Base-by-base conservation (phyloP, 2,329 filamentous ascomycete species). In the Emmonsia crescens region DNA sequence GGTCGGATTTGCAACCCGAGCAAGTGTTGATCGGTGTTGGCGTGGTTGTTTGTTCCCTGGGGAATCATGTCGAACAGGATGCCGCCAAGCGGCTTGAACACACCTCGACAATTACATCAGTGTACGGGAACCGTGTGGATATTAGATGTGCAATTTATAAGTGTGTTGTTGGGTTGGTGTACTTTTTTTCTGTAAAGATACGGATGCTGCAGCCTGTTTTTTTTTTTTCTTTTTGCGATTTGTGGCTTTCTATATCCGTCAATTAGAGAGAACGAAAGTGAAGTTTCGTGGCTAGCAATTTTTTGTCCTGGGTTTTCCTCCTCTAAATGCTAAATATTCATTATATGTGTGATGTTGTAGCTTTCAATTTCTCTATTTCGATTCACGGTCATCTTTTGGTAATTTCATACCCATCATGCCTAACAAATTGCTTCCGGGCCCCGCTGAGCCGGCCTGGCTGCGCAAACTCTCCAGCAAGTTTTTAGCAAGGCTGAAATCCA, bases 391-490 rank as follows among this genome's bases (percentile, higher is more conserved):
- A 69, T 96, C 91, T 63, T 89, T 82, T 0, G 93, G 93, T 63
- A 96, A 78, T 48, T 84, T 82, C 66, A 96, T 79, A 0, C 91
- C 91, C 87, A 97, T 88, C 76, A 95, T 83, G 6, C 86, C 87
- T 69, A 99, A 81, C 63, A 99, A 78, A 71, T 96, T 97, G 0
- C 92, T 86, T 1, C 89, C 89, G 0, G 94, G 94, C 0, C 94
- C 94, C 38, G 90, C 81, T 79, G 88, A 84, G 14, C 94, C 94
- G 21, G 81, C 90, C 73, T 97, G 93, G 19, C 89, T 87, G 71
- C 96, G 95, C 75, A 99, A 92, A 68, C 90, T 93, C 73, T 96
- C 91, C 1, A 99, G 79, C 60, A 99, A 79, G 69, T 97, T 97
- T 73, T 89, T 91, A 21, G 89, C 91, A 29, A 99, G 79, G 64